phyloP scores from a whole-genome alignment of 345 rosid genomes.

The Excoecaria cochinchinensis region DNA sequence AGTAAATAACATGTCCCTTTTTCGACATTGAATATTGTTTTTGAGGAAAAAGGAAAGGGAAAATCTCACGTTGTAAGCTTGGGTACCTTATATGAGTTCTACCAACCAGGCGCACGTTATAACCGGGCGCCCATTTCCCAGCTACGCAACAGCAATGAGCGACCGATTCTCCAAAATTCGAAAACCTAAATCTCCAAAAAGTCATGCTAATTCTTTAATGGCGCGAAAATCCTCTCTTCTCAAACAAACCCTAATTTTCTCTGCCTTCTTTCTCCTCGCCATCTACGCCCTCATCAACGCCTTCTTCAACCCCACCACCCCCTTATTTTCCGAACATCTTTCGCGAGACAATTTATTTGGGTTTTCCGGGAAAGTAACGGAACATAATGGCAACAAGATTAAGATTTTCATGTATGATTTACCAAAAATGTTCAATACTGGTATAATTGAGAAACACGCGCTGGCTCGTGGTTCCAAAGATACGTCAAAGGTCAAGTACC shows the following conservation, averaged over 20 bases:
- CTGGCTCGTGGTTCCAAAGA: slow-evolving; percentile 70
- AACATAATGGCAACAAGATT: slow-evolving; percentile 21
- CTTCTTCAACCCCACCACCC: slow-evolving; percentile 49
- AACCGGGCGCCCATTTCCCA: not conserved
- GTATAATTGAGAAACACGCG: slow-evolving; percentile 70
- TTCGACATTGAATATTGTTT: too few species aligned
- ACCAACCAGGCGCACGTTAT: not conserved
- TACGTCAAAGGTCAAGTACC: slow-evolving; percentile 57
- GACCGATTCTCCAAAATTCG: slow-evolving; percentile 15
- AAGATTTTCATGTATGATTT: slow-evolving; percentile 80
- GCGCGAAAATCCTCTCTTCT: slow-evolving; percentile 81
- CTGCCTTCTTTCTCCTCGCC: slow-evolving; percentile 50
- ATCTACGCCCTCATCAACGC: slow-evolving; percentile 62
- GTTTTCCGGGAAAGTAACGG: not conserved
- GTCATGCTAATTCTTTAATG: slow-evolving; percentile 24
- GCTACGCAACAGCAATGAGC: slow-evolving; percentile 9
- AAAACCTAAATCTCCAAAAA: slow-evolving; percentile 17
- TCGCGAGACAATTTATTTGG: slow-evolving; percentile 24
- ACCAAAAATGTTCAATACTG: slow-evolving; percentile 73
- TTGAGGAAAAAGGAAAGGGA: too few species aligned
- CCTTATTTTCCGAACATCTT: slow-evolving; percentile 19
- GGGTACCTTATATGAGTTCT: not conserved
- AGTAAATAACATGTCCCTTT: too few species aligned
- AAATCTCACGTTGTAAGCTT: too few species aligned
- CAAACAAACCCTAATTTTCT: slow-evolving; percentile 49